Evolutionary conservation across 345 rosid genomes (phyloP).

Genomic region (Cochlearia excelsa): DNA sequence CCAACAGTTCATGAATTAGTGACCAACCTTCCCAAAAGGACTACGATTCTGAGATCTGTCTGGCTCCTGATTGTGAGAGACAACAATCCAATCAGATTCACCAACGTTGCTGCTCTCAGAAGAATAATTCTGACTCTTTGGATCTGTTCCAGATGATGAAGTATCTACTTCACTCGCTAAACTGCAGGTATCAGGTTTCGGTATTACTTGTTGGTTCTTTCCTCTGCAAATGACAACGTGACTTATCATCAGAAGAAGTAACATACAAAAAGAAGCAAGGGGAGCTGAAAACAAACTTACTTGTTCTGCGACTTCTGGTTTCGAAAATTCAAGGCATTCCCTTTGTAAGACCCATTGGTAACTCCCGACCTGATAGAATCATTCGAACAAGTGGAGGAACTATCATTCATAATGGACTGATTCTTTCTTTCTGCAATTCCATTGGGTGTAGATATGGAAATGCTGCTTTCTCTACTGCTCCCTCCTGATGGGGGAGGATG

Average conservation of each 20-base stretch:
- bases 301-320: slow-evolving; percentile 54
- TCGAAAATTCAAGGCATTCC: slow-evolving; percentile 50
- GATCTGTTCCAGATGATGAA: slow-evolving; percentile 41
- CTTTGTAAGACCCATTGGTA: slow-evolving; percentile 56
- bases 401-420: slow-evolving; percentile 70
- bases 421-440: slow-evolving; percentile 60
- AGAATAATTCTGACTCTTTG: slow-evolving; percentile 39
- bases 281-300: slow-evolving; percentile 17
- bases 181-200: slow-evolving; percentile 40
- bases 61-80: slow-evolving; percentile 42
- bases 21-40: slow-evolving; percentile 47
- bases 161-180: slow-evolving; percentile 50
- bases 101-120: slow-evolving; percentile 43
- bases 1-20: not conserved
- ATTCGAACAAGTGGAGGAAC: slow-evolving; percentile 94
- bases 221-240: slow-evolving; percentile 40
- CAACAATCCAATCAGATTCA: slow-evolving; percentile 54
- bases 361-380: slow-evolving; percentile 79
- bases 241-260: slow-evolving; percentile 7
- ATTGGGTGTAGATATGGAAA: slow-evolving; percentile 55
- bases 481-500: slow-evolving; percentile 56
- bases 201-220: slow-evolving; percentile 50
- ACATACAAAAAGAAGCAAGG: slow-evolving; percentile 15
- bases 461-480: slow-evolving; percentile 48
- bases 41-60: slow-evolving; percentile 39